Base-by-base conservation (phyloP, 2,329 filamentous ascomycete species). In the Aspergillus proliferans region DNA sequence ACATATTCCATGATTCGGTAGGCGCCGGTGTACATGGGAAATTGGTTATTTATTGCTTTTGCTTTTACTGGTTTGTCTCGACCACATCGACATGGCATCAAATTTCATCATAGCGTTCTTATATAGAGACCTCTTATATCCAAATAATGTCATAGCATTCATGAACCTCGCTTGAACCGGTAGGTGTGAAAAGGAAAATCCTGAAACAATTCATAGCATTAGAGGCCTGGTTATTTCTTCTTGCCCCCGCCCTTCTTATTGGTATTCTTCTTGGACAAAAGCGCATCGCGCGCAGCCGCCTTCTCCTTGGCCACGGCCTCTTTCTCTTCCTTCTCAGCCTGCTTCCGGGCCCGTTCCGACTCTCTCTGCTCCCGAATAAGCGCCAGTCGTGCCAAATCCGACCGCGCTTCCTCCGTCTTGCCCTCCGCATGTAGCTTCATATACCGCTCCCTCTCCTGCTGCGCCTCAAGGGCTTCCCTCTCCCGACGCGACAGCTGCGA, bases 351-450 rank as follows among this genome's bases (percentile, higher is more conserved):
- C 47, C 88, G 83, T 63, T 95, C 92, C 18, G 85, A 85, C 62
- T 88, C 91, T 55, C 93, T 82, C 74, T 89, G 86, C 78, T 95
- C 88, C 43, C 85, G 83, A 58, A 98, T 89, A 51, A 92, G 67
- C 68, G 77, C 83, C 63, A 98, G 73, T 48, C 93, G 82, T 51
- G 89, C 92, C 58, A 97, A 66, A 71, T 98, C 93, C 4, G 88
- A 85, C 68, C 88, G 86, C 43, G 92, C 91, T 77, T 96, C 88
- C 52, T 98, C 93, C 41, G 93, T 97, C 83, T 97, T 97, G 63
- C 92, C 92, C 65, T 90, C 87, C 49, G 90, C 88, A 64, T 96
- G 92, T 61, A 96, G 71, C 73, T 94, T 95, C 76, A 89, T 82
- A 66, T 95, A 96, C 58, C 84, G 81, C 76, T 95, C 91, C 69